phyloP scores from a whole-genome alignment of 2,329 filamentous ascomycete species.

The Fusarium verrucosum region DNA sequence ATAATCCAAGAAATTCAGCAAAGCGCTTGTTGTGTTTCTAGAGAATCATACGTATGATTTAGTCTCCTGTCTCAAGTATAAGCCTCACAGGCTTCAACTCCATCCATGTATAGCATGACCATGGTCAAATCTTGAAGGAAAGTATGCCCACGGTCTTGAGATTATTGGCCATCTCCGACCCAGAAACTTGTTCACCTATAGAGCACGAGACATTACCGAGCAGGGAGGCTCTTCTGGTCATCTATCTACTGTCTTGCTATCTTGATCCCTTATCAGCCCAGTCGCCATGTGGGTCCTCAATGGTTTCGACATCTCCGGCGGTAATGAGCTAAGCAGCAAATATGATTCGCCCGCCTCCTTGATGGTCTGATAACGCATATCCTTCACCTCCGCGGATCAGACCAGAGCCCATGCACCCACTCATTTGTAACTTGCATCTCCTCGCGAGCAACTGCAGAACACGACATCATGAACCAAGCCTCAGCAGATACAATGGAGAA shows the following conservation, averaged over 20 bases:
- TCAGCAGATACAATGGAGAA: conserved; percentile 20
- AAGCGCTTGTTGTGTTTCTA: background rate
- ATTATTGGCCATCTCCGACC: conserved; percentile 13
- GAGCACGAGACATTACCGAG: conserved; percentile 11
- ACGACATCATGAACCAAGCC: conserved; percentile 27
- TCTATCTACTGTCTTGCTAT: conserved; percentile 13
- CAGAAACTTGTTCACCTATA: background rate
- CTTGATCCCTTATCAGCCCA: conserved; percentile 33
- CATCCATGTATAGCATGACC: conserved; percentile 11
- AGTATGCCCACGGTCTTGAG: conserved; percentile 2
- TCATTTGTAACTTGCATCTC: conserved; percentile 44
- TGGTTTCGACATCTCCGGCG: conserved; percentile 43
- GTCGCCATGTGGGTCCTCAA: conserved; percentile 25
- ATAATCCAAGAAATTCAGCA: background rate
- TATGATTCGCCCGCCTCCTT: conserved; percentile 40
- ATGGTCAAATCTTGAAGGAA: conserved; percentile 3
- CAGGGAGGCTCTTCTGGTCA: background rate
- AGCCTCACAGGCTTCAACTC: background rate
- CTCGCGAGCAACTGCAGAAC: conserved; percentile 38
- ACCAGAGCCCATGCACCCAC: conserved; percentile 29
- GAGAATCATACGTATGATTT: background rate
- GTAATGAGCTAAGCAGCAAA: conserved; percentile 31
- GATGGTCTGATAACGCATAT: conserved; percentile 34
- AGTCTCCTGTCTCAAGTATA: background rate
- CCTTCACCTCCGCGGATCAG: conserved; percentile 42